phyloP scores from a whole-genome alignment of 2,329 filamentous ascomycete genomes.

The Alternaria alternata region DNA sequence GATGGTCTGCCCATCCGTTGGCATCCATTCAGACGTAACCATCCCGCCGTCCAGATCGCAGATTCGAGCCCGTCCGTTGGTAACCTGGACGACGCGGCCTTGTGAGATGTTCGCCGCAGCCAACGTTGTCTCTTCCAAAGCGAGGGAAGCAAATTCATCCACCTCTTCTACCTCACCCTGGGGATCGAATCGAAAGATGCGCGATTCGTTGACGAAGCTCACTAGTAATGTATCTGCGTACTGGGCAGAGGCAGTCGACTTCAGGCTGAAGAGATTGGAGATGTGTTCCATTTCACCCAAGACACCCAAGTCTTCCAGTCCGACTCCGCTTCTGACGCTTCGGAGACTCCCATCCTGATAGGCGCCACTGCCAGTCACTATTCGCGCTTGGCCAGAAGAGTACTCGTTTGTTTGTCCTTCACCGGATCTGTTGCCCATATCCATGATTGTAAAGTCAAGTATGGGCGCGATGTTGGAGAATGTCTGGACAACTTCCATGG shows the following conservation, averaged over 20 bases:
- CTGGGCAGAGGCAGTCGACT: conserved; percentile 57
- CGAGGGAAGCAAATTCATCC: conserved; percentile 75
- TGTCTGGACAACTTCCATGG: conserved; percentile 74
- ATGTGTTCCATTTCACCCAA: conserved; percentile 80
- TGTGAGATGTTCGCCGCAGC: conserved; percentile 71
- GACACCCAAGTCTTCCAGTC: conserved; percentile 84
- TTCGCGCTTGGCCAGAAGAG: conserved; percentile 90
- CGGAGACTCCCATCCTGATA: conserved; percentile 87
- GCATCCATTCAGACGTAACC: conserved; percentile 66
- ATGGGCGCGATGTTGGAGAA: conserved; percentile 89
- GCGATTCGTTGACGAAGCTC: conserved; percentile 83
- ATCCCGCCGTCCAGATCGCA: conserved; percentile 66
- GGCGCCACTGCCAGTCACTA: conserved; percentile 91
- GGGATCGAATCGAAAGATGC: conserved; percentile 78
- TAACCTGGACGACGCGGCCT: conserved; percentile 78
- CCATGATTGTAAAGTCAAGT: conserved; percentile 94
- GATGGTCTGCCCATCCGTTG: conserved; percentile 64
- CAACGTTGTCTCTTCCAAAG: conserved; percentile 75
- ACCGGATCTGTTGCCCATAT: conserved; percentile 85
- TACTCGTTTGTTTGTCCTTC: conserved; percentile 86
- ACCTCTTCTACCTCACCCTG: conserved; percentile 87
- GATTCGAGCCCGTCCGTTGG: conserved; percentile 68
- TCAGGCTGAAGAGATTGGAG: conserved; percentile 75
- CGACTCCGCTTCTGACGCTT: conserved; percentile 92
- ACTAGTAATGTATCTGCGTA: conserved; percentile 76